Percentiles rank a stretch among this genome's conserved stretches.
Conservation (phyloP, 345 rosid genomes). For the Salix caprea region DNA sequence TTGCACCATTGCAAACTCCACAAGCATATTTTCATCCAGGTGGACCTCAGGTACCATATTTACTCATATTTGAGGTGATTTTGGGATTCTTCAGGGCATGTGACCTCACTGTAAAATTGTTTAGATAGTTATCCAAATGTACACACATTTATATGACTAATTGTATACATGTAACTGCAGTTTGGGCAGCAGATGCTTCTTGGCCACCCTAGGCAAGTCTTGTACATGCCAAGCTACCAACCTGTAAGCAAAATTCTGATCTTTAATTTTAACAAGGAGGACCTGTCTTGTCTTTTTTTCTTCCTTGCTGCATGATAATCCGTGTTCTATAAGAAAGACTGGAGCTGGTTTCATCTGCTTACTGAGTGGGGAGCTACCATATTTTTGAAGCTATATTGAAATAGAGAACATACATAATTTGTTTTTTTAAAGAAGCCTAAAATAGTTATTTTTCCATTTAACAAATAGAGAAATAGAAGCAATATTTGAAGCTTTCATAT, state of each 20-base stretch:
- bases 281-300: neutral
- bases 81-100: neutral
- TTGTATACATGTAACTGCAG: constrained; percentile 33
- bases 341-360: neutral
- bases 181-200: constrained; percentile 62
- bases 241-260: constrained; percentile 46
- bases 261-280: neutral
- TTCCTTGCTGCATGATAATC: neutral
- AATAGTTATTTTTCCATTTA: neutral
- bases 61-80: neutral
- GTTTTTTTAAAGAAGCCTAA: neutral
- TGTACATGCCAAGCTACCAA: constrained; percentile 61
- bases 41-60: constrained; percentile 61
- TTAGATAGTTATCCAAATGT: neutral
- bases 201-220: constrained; percentile 58
- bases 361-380: too few relatives aligned
- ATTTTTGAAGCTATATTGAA: neutral
- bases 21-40: constrained; percentile 68
- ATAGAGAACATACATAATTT: neutral
- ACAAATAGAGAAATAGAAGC: neutral
- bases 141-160: neutral
- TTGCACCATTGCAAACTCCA: constrained; percentile 48
- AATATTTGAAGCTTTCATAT: neutral
- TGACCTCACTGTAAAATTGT: constrained; percentile 1
- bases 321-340: neutral